phyloP scores from a whole-genome alignment of 305 asterid genomes.

The Solanum chacoense region DNA sequence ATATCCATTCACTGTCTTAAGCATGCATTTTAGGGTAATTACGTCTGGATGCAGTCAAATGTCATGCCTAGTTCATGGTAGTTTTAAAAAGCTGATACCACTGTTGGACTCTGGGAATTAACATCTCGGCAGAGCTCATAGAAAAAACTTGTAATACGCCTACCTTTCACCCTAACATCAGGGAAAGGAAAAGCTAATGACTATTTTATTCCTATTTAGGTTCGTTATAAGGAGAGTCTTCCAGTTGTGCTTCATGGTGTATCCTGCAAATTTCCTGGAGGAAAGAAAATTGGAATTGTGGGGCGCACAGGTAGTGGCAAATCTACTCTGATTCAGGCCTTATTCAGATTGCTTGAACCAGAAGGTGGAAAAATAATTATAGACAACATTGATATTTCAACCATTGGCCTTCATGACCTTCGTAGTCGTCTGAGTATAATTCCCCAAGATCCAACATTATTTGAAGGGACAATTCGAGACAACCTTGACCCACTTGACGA shows the following conservation, averaged over 20 bases:
- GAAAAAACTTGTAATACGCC: neutral
- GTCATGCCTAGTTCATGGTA: neutral
- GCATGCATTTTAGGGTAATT: neutral
- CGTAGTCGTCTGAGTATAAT: conserved; percentile 88
- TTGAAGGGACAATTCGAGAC: conserved; percentile 96
- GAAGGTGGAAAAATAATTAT: conserved; percentile 78
- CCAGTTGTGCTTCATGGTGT: conserved; percentile 93
- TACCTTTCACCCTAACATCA: neutral
- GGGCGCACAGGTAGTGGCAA: conserved; percentile 99
- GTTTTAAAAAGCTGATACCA: neutral
- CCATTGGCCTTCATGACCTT: conserved; percentile 90
- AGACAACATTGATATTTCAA: conserved; percentile 74
- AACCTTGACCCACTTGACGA: conserved; percentile 93
- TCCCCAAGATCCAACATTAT: conserved; percentile 94
- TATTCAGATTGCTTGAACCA: conserved; percentile 90
- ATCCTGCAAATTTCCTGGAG: conserved; percentile 93
- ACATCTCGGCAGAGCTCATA: neutral
- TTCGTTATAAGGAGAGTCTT: conserved; percentile 93
- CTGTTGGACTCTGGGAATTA: neutral
- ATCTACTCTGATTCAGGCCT: conserved; percentile 93
- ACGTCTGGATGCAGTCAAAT: neutral
- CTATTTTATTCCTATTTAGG: conserved; percentile 20
- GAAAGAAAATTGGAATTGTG: conserved; percentile 90
- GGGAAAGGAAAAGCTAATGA: neutral
- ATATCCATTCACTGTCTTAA: neutral